Evolutionary conservation across 495 filamentous ascomycete genomes (phyloP), one percentile per base, ranked within the genome.

Genomic region (Letharia columbiana): DNA sequence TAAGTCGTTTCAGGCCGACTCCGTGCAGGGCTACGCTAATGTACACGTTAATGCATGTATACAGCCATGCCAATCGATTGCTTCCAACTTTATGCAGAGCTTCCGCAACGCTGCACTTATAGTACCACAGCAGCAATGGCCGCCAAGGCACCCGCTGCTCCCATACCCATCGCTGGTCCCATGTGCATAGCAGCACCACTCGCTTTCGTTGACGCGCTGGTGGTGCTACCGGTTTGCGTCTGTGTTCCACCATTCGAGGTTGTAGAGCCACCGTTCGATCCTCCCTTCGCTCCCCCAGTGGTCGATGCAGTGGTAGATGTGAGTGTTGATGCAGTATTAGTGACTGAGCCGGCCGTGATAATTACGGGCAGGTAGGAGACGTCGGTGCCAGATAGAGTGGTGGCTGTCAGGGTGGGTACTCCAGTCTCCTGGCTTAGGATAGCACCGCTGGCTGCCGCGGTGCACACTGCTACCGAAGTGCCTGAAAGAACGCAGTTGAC

Each of bases 381-480:
- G 3, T 62, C 60, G 28, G 40, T 62, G 7, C 60, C 60, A 47
- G 60, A 47, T 11, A 47, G 45, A 31, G 60, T 62, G 9, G 20
- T 37, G 45, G 18, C 54, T 9, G 63, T 65, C 42, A 11, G 1
- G 6, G 12, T 42, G 33, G 54, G 54, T n/a, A 57, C 17, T 4
- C 44, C 44, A 37, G 4, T 18, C 13, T 57, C 6, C 49, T 35
- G 13, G 8, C 17, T 8, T 10, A 61, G 15, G 13, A 45, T 1
- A 11, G 44, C 31, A 54, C 44, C 64, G 4, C 20, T 50, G 6
- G 49, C 50, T 11, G 1, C 10, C 13, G 31, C 20, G 17, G 58
- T 57, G 37, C 64, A 62, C 15, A 52, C 47, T 15, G 64, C 64
- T 44, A 40, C 15, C 9, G 64, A 52, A 33, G 45, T 56, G 47